These are phyloP conservation scores for Backusella luteola DNA, from an alignment of 192 early-diverging fungal species.

Conservation along the genomic window DNA sequence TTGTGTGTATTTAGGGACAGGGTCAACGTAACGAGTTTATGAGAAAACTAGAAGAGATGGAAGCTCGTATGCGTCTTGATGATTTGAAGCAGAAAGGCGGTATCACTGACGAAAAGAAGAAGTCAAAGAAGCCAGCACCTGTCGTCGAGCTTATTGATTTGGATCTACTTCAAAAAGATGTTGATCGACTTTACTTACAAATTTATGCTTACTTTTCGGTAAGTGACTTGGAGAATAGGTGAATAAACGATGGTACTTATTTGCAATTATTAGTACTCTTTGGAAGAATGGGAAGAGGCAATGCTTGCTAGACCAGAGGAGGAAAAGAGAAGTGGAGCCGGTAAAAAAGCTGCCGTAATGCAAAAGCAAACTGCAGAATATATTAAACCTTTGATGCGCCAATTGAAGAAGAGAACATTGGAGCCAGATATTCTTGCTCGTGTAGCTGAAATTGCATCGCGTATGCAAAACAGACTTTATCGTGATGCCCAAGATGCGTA, in stretches of 20 bases:
- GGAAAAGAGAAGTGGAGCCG: constrained; percentile 72
- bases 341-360: constrained; percentile 80
- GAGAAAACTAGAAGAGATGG: constrained; percentile 77
- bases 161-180: constrained; percentile 76
- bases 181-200: constrained; percentile 68
- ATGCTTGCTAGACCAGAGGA: constrained; percentile 77
- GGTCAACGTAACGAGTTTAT: constrained; percentile 95
- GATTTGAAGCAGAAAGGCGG: constrained; percentile 61
- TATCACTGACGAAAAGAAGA: constrained; percentile 44
- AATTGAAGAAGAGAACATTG: constrained; percentile 70
- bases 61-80: constrained; percentile 74
- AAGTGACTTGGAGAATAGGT: neutral
- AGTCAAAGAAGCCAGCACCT: constrained; percentile 44
- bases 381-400: constrained; percentile 88
- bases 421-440: constrained; percentile 85
- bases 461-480: constrained; percentile 86
- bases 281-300: constrained; percentile 85
- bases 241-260: neutral
- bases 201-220: constrained; percentile 83
- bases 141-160: constrained; percentile 64
- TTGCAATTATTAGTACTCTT: constrained; percentile 47
- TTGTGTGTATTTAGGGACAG: constrained; percentile 14
- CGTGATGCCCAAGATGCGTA: constrained; percentile 92
- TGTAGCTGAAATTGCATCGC: constrained; percentile 87
- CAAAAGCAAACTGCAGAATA: constrained; percentile 86